These are phyloP conservation scores for Penicillium polonicum DNA, from an alignment of 2,329 filamentous ascomycete species.

Conservation along the genomic window DNA sequence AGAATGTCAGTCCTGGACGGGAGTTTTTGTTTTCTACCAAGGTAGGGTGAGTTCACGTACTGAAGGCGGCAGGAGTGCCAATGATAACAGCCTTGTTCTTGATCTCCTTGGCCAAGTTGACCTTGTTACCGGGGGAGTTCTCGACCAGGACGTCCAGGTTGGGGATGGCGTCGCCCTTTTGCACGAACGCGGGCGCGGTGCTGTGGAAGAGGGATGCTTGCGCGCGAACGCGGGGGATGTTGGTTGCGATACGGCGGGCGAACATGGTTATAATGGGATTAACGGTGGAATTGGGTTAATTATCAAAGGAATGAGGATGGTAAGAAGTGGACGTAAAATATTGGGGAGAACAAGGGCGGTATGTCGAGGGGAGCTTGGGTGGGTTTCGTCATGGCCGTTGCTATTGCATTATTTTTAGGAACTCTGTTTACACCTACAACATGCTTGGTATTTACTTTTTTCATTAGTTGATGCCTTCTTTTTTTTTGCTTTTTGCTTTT, in stretches of 20 bases:
- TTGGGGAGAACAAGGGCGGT: neutral
- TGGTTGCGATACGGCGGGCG: slow-evolving; percentile 37
- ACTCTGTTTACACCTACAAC: neutral
- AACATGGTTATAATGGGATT: slow-evolving; percentile 31
- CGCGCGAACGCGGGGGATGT: slow-evolving; percentile 31
- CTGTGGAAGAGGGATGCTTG: slow-evolving; percentile 41
- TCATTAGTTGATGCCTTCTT: neutral
- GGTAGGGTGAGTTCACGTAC: slow-evolving; percentile 37
- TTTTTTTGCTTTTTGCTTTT: neutral
- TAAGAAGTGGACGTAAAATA: neutral
- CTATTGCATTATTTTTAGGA: neutral
- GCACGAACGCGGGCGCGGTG: slow-evolving; percentile 54
- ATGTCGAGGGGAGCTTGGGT: neutral
- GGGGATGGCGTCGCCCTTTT: slow-evolving; percentile 77
- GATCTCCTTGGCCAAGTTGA: slow-evolving; percentile 80
- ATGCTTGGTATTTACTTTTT: neutral
- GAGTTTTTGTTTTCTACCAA: neutral
- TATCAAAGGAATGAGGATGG: neutral
- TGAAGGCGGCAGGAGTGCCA: slow-evolving; percentile 79
- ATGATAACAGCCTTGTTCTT: slow-evolving; percentile 76
- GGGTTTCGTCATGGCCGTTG: slow-evolving; percentile 10
- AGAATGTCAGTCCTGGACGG: slow-evolving; percentile 12
- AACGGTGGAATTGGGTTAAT: neutral
- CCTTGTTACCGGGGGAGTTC: slow-evolving; percentile 84
- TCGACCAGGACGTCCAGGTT: slow-evolving; percentile 75